Conservation (phyloP, 2,329 filamentous ascomycete species). For the Fusarium torreyae region DNA sequence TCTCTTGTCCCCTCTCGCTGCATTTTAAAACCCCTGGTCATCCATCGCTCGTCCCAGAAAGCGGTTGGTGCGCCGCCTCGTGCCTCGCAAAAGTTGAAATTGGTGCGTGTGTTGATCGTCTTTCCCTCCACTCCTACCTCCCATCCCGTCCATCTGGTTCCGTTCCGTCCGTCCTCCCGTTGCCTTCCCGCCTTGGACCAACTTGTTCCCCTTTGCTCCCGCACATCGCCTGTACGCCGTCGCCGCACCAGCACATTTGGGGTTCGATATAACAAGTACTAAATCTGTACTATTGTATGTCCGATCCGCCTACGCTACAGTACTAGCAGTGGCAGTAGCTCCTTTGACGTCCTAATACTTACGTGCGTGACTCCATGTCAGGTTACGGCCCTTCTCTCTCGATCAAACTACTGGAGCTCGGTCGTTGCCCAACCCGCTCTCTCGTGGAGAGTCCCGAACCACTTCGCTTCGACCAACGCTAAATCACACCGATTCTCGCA, state of each 20-base stretch:
- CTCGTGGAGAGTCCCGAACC: conserved; percentile 36
- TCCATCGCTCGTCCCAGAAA: conserved; percentile 39
- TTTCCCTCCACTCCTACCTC: conserved; percentile 42
- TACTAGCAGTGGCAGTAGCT: conserved; percentile 7
- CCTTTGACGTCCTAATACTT: conserved; percentile 36
- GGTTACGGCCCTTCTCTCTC: conserved; percentile 38
- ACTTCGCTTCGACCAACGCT: conserved; percentile 41
- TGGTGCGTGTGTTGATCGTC: conserved; percentile 42
- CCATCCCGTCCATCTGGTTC: conserved; percentile 44
- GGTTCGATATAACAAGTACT: conserved; percentile 27
- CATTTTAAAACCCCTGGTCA: conserved; percentile 10
- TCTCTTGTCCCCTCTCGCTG: too few species aligned
- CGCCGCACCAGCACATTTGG: conserved; percentile 42
- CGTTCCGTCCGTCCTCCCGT: conserved; percentile 47
- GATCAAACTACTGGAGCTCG: conserved; percentile 38
- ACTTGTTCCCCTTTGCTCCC: conserved; percentile 47
- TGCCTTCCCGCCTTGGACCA: conserved; percentile 46
- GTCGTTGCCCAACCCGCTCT: conserved; percentile 33
- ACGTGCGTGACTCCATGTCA: conserved; percentile 39
- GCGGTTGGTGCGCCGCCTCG: conserved; percentile 44
- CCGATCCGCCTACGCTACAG: neutral
- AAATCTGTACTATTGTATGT: conserved; percentile 24
- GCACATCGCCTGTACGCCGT: conserved; percentile 46
- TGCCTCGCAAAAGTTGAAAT: conserved; percentile 44
- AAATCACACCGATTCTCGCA: conserved; percentile 43